Evolutionary conservation across 2,329 filamentous ascomycete genomes (phyloP), one percentile per base, ranked within the genome.

Genomic region (Xylaria digitata): DNA sequence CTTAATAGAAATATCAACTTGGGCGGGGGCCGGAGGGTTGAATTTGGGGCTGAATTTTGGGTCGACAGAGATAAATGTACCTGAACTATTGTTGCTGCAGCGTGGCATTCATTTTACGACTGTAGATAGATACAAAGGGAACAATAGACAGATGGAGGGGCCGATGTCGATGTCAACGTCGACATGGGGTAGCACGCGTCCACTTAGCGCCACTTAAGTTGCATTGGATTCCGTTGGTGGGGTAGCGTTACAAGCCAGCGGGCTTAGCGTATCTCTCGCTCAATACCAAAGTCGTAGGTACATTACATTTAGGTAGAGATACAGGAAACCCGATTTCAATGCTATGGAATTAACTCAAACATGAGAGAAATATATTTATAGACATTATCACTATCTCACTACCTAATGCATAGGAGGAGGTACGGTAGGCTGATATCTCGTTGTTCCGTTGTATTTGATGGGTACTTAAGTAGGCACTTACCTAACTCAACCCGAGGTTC

Each of bases 161-260:
- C 52, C 21, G 37, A 8, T 13, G 37, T 26, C 26, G 26, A 26
- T 26, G 26, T 26, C 26, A 19, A 42, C 19, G 19, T 53, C 30
- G 30, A 53, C 30, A 53, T 17, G 8, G 49, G 19, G 30, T n/a
- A 37, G 49, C 49, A 52, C 48, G 50, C 50, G 50, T 53, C 19
- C 17, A 54, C 19, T 21, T 49, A 49, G 46, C 26, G 26, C 26
- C 26, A 5, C 26, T 40, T 40, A 40, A 40, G 37, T 64, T 63
- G 61, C 58, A 62, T 67, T 61, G 37, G 37, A 61, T 66, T 56
- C 61, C 59, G 69, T 67, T 68, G 66, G 71, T 71, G 70, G 71
- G 70, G 71, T 61, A 67, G 48, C 61, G 26, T 26, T 26, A 26
- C 26, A 26, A 26, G 26, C 2, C 26, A 26, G 5, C 26, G 5